Percentiles rank a stretch among this genome's conserved stretches.
phyloP scores from a whole-genome alignment of 306 rosid species.

The Sphenostylis stenocarpa region DNA sequence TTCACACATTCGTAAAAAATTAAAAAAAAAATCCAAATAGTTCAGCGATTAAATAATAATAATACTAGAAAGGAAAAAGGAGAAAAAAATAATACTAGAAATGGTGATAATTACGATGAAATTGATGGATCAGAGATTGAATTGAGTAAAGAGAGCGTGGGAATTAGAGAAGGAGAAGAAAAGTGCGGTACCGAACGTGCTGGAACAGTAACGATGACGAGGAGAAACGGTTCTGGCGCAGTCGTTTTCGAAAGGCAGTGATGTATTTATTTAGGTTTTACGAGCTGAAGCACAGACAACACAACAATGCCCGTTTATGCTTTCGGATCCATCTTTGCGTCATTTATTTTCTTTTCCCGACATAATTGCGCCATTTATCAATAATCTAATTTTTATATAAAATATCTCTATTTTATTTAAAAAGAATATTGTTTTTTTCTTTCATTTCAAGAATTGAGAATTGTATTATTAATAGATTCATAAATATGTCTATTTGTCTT shows the following conservation, averaged over 20 bases:
- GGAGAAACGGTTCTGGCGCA: not conserved
- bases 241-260: not conserved
- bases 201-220: not conserved
- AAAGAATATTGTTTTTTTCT: no score
- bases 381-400: no score
- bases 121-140: not conserved
- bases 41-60: not conserved
- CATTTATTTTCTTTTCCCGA: not conserved
- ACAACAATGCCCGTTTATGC: not conserved
- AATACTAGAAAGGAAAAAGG: not conserved
- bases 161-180: not conserved
- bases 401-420: no score
- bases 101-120: not conserved
- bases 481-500: no score
- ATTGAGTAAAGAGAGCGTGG: not conserved
- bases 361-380: not conserved
- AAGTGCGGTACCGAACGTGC: not conserved
- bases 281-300: not conserved
- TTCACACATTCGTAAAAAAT: not conserved
- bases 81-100: not conserved
- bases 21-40: not conserved
- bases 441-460: no score
- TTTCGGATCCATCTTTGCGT: conserved; percentile 10
- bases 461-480: no score
- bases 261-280: conserved; percentile 10